Evolutionary conservation across 148 eudicot genomes (phyloP), one percentile per base, ranked within the genome.

Genomic region (Persicaria tinctoria): DNA sequence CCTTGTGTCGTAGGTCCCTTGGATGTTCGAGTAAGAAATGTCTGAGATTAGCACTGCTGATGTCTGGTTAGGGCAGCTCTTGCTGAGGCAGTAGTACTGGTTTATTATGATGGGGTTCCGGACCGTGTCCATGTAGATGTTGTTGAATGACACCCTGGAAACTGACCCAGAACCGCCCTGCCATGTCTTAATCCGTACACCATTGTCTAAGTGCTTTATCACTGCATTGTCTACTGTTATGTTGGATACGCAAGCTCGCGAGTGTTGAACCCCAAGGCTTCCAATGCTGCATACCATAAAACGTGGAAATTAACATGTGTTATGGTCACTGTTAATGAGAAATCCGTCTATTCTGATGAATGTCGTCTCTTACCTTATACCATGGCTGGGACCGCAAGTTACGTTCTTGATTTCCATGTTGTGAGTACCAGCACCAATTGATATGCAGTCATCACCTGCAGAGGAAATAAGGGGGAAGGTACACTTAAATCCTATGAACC

Each of bases 81-180:
- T 84, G 51, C 87, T 51, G 9, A 74, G 63, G 76, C 97, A 89
- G 68, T 92, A 92, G 73, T 72, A 89, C 68, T 95, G 98, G 83
- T 95, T 97, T 57, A 95, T 89, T 6, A 88, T 89, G 46, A 95
- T 88, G 0, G 98, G 98, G 81, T 95, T 95, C 56, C 93, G 84
- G 16, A 92, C 97, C 0, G 83, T 87, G 79, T 92, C 97, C 98
- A 95, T 92, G 57, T 70, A 86, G 80, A 95, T 92, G 75, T 82
- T 84, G n/a, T 74, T 78, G 75, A 92, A 95, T 46, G 77, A 79
- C 8, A 95, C 82, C 44, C 73, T 80, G 3, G 96, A 90, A 6
- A 95, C 98, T 1, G 90, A 76, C 69, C 98, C 98, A 0, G 80
- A 95, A 20, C 98, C 98, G 0, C 98, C 97, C 80, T 95, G 98